phyloP scores from a whole-genome alignment of 345 rosid species.

The Dipteronia sinensis region DNA sequence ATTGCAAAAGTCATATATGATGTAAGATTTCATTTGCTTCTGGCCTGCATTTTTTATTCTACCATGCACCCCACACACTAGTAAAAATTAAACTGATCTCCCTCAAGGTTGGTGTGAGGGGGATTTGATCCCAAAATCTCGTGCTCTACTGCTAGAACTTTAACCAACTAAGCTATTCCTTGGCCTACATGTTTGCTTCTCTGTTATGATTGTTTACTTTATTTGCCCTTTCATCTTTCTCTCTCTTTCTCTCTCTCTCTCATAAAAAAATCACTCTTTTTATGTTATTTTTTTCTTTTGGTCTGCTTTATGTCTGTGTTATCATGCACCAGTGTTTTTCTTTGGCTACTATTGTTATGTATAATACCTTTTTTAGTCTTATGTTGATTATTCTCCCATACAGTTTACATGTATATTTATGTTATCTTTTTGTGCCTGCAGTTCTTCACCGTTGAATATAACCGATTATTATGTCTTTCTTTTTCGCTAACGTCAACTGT shows the following conservation, averaged over 20 bases:
- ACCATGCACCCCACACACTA: not conserved
- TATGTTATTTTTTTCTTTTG: not conserved
- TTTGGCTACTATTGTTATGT: not conserved
- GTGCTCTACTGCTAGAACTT: not conserved
- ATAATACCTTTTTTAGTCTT: slow-evolving; percentile 8
- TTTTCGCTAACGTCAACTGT: slow-evolving; percentile 1
- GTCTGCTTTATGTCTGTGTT: not conserved
- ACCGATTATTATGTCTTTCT: not conserved
- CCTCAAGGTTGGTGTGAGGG: not conserved
- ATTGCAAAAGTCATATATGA: slow-evolving; percentile 93
- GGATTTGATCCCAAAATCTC: not conserved
- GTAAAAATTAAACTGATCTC: not conserved
- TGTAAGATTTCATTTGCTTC: slow-evolving; percentile 48
- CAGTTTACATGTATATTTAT: not conserved
- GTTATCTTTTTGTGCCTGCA: not conserved
- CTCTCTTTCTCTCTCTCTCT: not conserved
- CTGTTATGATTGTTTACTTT: not conserved
- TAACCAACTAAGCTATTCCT: not conserved
- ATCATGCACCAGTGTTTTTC: not conserved
- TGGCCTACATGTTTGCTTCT: slow-evolving; percentile 1
- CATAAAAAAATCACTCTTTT: not conserved
- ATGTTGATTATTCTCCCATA: slow-evolving; percentile 6
- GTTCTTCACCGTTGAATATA: not conserved
- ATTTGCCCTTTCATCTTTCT: not conserved
- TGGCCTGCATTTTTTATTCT: slow-evolving; percentile 7